phyloP scores from a whole-genome alignment of 2,329 filamentous ascomycete species.

The Colletotrichum lupini region DNA sequence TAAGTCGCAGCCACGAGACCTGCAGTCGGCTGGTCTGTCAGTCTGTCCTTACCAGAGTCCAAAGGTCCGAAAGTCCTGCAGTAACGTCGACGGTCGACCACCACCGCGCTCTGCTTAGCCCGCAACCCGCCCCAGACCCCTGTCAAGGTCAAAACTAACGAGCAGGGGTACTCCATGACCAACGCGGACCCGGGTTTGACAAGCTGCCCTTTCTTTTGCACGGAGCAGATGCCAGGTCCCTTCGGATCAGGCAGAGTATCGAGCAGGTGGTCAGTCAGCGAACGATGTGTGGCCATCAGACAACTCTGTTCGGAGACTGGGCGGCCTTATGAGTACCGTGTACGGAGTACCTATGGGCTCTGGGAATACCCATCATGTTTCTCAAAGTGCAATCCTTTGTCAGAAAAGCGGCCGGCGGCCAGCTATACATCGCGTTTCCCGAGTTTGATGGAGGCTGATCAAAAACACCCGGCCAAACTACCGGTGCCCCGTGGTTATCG shows the following conservation, averaged over 20 bases:
- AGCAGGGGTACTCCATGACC: constrained; percentile 23
- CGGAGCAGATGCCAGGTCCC: constrained; percentile 1
- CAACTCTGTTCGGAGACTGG: neutral
- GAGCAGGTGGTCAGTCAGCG: neutral
- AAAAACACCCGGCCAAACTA: neutral
- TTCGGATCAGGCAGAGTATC: neutral
- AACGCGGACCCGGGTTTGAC: constrained; percentile 24
- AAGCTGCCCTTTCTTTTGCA: constrained; percentile 17
- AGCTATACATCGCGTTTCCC: neutral
- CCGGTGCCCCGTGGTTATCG: neutral
- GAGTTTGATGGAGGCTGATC: neutral
- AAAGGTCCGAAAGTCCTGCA: constrained; percentile 15
- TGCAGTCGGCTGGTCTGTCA: constrained; percentile 7
- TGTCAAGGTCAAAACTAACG: constrained; percentile 25
- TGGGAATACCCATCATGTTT: neutral
- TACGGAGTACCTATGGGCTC: neutral
- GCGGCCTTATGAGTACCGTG: no score
- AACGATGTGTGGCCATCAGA: neutral
- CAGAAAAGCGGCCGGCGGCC: neutral
- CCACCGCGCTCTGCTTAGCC: constrained; percentile 2
- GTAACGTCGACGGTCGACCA: neutral
- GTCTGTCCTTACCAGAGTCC: constrained; percentile 1
- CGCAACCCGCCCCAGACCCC: constrained; percentile 3
- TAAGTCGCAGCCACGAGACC: neutral
- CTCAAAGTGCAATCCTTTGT: neutral